A percentile compares a stretch with the other conserved stretches of the same genome.
phyloP scores from a whole-genome alignment of 23 red algal species.

The Gracilaria domingensis region DNA sequence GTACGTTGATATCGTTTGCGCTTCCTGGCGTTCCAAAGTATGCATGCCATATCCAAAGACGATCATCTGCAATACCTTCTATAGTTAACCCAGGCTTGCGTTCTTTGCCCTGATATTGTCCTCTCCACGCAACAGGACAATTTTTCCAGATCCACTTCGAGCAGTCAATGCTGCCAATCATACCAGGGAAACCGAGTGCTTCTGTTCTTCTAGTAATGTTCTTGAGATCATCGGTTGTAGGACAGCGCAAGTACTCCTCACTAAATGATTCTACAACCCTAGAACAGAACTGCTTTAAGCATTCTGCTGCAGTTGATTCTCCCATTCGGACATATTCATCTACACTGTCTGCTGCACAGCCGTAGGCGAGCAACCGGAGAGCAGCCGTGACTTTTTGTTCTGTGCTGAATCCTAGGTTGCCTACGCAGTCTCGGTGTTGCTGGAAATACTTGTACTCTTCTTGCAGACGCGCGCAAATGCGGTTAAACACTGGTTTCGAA shows the following conservation, averaged over 20 bases:
- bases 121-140: conserved; percentile 8
- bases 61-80: conserved; percentile 30
- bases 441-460: too few relatives aligned
- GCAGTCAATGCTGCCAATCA: conserved; percentile 56
- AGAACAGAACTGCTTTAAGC: conserved; percentile 11
- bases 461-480: not conserved
- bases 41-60: conserved; percentile 47
- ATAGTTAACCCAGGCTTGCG: not conserved
- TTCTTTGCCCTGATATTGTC: conserved; percentile 31
- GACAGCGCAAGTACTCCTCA: conserved; percentile 12
- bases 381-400: conserved; percentile 23
- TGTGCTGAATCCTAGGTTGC: too few relatives aligned
- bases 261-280: conserved; percentile 18
- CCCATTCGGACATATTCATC: conserved; percentile 22
- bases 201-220: not conserved
- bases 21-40: conserved; percentile 49
- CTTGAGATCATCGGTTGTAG: conserved; percentile 21
- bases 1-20: conserved; percentile 46
- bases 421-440: too few relatives aligned
- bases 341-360: not conserved
- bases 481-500: too few relatives aligned
- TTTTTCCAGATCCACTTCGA: conserved; percentile 38
- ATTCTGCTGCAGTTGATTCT: conserved; percentile 33
- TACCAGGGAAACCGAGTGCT: conserved; percentile 10
- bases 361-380: conserved; percentile 3